A percentile compares a stretch with the other conserved stretches of the same genome.
These are phyloP conservation scores for Juglanconis sp. DNA, from an alignment of 2,329 filamentous ascomycete genomes.

Conservation along the genomic window DNA sequence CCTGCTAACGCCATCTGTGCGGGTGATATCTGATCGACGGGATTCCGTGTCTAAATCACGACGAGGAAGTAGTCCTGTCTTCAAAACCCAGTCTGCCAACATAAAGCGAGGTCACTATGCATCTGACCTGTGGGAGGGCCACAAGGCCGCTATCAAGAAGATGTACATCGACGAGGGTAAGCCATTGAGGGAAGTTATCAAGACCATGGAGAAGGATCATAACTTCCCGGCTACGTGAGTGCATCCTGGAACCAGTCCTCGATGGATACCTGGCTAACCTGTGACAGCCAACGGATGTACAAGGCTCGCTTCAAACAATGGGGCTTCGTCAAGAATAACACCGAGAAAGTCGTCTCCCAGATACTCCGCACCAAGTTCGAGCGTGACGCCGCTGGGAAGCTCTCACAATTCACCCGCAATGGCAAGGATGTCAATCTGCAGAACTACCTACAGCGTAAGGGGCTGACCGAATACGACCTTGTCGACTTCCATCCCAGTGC, in stretches of 20 bases:
- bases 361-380: slow-evolving; percentile 51
- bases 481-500: slow-evolving; percentile 38
- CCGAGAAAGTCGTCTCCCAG: slow-evolving; percentile 49
- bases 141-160: slow-evolving; percentile 6
- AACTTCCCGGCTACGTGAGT: slow-evolving; percentile 15
- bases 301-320: slow-evolving; percentile 54
- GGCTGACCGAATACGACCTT: slow-evolving; percentile 51
- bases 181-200: slow-evolving; percentile 12
- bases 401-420: slow-evolving; percentile 51
- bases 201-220: slow-evolving; percentile 10
- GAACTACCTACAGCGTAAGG: slow-evolving; percentile 51
- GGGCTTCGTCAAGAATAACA: slow-evolving; percentile 55
- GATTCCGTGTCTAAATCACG: background rate
- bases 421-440: slow-evolving; percentile 50
- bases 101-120: slow-evolving; percentile 12
- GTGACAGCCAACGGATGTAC: slow-evolving; percentile 49
- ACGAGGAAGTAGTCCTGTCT: background rate
- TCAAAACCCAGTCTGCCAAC: slow-evolving; percentile 12
- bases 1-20: background rate
- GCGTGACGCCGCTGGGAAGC: slow-evolving; percentile 50
- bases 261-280: background rate
- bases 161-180: slow-evolving; percentile 13
- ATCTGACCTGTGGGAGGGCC: slow-evolving; percentile 9
- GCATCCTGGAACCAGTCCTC: background rate
- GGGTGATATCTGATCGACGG: background rate